Percentiles rank a stretch among this genome's conserved stretches.
Evolutionary conservation across 2,329 filamentous ascomycete genomes (phyloP).

Genomic region (Arthrinium phaeospermum): DNA sequence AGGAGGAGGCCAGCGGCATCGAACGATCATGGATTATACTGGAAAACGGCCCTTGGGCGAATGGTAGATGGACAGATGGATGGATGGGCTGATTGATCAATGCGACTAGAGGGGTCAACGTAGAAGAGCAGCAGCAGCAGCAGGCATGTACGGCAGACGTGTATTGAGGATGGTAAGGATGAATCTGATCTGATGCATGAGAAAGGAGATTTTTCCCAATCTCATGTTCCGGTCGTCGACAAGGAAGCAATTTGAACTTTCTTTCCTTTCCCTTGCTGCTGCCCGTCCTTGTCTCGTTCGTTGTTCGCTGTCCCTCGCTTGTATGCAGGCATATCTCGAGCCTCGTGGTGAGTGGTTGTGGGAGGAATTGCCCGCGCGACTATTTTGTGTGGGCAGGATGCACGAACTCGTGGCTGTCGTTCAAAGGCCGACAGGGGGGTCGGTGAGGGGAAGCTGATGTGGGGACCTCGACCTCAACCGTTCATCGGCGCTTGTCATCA

Average conservation of each 20-base stretch:
- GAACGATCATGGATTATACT: conserved; percentile 1
- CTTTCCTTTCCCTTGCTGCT: not conserved
- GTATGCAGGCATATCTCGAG: conserved; percentile 3
- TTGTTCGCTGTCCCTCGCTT: conserved; percentile 3
- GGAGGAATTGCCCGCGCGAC: conserved; percentile 14
- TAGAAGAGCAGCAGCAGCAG: not conserved
- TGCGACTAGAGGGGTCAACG: not conserved
- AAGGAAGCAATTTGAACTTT: not conserved
- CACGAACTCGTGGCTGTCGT: conserved; percentile 53
- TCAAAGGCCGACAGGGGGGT: conserved; percentile 41
- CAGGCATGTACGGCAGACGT: not conserved
- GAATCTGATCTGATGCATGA: conserved; percentile 5
- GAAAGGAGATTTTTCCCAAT: not conserved
- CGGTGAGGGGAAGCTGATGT: conserved; percentile 21
- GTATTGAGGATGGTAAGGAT: not conserved
- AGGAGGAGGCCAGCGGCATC: not conserved
- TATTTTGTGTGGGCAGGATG: conserved; percentile 7
- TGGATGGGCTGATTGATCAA: not conserved
- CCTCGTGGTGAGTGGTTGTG: conserved; percentile 16
- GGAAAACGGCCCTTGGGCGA: not conserved
- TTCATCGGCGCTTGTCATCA: not conserved
- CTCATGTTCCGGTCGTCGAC: not conserved
- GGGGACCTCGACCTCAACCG: not conserved
- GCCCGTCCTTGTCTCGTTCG: not conserved
- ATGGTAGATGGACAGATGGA: conserved; percentile 1